These are phyloP conservation scores for Mycosarcoma maydis DNA, from an alignment of 1,284 basidiomycete genomes.

Conservation along the genomic window DNA sequence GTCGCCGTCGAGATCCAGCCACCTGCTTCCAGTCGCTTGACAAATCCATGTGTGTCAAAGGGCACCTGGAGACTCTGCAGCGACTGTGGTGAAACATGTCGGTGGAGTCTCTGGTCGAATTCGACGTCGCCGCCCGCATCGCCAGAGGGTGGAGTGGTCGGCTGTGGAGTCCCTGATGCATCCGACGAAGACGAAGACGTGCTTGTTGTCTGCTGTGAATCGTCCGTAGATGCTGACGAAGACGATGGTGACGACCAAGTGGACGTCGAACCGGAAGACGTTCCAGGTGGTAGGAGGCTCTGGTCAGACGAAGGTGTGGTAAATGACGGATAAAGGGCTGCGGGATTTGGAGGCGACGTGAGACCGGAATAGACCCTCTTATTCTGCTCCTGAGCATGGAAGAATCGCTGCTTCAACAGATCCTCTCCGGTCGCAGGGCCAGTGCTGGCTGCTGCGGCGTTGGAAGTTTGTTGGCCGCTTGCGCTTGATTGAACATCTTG, in stretches of 20 bases:
- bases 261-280: background rate
- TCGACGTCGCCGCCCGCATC: constrained; percentile 14
- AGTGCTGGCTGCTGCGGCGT: background rate
- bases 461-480: constrained; percentile 7
- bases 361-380: constrained; percentile 38
- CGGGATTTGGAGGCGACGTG: constrained; percentile 24
- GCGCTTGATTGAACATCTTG: constrained; percentile 7
- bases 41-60: constrained; percentile 61
- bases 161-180: constrained; percentile 4
- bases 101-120: constrained; percentile 22
- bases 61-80: constrained; percentile 51
- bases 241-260: constrained; percentile 5
- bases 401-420: constrained; percentile 57
- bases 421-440: constrained; percentile 44
- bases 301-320: constrained; percentile 22
- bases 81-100: constrained; percentile 29
- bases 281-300: constrained; percentile 11
- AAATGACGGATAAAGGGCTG: constrained; percentile 38
- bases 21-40: constrained; percentile 54
- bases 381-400: constrained; percentile 56
- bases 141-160: background rate
- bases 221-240: constrained; percentile 8
- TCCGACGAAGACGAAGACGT: constrained; percentile 15
- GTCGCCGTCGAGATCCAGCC: constrained; percentile 46
- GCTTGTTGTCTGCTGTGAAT: constrained; percentile 6